Percentiles rank a stretch among this genome's conserved stretches.
Evolutionary conservation across 148 eudicot genomes (phyloP).

Genomic region (Limonium bicolor): DNA sequence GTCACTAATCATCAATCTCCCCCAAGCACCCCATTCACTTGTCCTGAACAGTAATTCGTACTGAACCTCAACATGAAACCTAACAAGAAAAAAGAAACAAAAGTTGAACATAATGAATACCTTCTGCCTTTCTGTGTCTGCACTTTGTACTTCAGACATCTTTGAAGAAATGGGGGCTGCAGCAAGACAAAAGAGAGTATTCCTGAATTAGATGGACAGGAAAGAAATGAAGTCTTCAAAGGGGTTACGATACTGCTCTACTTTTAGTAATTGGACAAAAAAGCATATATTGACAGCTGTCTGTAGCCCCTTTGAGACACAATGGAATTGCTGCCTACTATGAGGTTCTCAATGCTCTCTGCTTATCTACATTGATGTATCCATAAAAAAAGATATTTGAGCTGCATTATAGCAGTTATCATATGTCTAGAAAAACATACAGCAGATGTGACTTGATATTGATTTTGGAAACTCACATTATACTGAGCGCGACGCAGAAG

Average conservation of each 20-base stretch:
- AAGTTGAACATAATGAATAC: neutral
- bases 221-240: neutral
- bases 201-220: neutral
- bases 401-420: too few species aligned
- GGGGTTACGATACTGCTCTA: too few species aligned
- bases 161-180: constrained; percentile 2
- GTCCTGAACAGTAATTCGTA: too few species aligned
- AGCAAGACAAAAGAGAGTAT: neutral
- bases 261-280: too few species aligned
- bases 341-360: too few species aligned
- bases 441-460: neutral
- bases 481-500: constrained; percentile 65
- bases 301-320: too few species aligned
- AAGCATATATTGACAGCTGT: too few species aligned
- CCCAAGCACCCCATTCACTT: too few species aligned
- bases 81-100: neutral
- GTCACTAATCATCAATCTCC: too few species aligned
- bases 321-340: too few species aligned
- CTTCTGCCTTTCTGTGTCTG: constrained; percentile 1
- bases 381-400: too few species aligned
- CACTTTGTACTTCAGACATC: constrained; percentile 5
- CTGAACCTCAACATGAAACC: neutral
- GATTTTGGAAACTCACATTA: constrained; percentile 35
- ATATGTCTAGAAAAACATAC: neutral
- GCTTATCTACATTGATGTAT: too few species aligned